Percentiles rank a stretch among this genome's conserved stretches.
Conservation (phyloP, 2,329 filamentous ascomycete genomes). For the Mariannaea sp. region DNA sequence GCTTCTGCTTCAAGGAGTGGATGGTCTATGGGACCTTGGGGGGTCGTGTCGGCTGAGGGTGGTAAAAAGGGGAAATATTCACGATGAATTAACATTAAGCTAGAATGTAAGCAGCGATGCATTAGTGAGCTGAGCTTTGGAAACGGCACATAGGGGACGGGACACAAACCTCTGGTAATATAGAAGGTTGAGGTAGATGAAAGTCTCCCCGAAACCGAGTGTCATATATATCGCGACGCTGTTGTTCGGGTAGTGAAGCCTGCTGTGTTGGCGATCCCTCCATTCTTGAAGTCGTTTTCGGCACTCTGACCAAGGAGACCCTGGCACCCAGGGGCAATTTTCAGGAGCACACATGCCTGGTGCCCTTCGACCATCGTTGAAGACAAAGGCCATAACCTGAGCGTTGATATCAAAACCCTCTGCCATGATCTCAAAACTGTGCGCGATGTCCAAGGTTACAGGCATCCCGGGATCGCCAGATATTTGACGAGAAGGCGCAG, state of each 20-base stretch:
- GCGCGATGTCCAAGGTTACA: constrained; percentile 17
- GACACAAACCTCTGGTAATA: constrained; percentile 48
- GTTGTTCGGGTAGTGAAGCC: constrained; percentile 45
- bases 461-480: neutral
- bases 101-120: constrained; percentile 22
- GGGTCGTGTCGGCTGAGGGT: constrained; percentile 38
- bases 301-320: constrained; percentile 43
- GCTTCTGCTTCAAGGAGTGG: constrained; percentile 46
- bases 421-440: constrained; percentile 43
- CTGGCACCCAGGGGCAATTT: constrained; percentile 47
- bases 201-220: constrained; percentile 47
- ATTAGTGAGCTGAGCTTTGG: neutral
- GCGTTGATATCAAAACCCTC: constrained; percentile 52
- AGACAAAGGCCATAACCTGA: constrained; percentile 47
- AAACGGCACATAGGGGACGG: rapidly evolving
- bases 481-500: rapidly evolving
- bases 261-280: constrained; percentile 43
- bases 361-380: constrained; percentile 49
- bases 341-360: constrained; percentile 45
- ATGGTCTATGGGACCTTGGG: constrained; percentile 47
- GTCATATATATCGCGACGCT: constrained; percentile 47
- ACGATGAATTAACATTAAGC: constrained; percentile 48
- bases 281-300: constrained; percentile 41
- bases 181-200: constrained; percentile 49
- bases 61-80: constrained; percentile 53